phyloP scores from a whole-genome alignment of 495 filamentous ascomycete species.

The Tuber microsphaerosporum region DNA sequence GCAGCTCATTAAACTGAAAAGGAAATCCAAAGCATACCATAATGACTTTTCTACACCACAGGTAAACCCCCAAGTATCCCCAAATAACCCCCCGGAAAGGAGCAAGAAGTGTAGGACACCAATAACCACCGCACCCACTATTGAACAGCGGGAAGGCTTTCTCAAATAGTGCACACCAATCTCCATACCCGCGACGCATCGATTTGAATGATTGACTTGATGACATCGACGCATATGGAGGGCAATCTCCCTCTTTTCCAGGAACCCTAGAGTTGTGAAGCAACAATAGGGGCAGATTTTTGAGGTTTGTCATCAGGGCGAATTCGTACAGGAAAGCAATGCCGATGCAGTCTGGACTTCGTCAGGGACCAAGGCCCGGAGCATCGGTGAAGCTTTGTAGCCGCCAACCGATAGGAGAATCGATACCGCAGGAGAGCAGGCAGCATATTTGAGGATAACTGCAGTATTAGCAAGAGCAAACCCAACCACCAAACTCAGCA shows the following conservation, averaged over 20 bases:
- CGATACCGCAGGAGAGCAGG: background rate
- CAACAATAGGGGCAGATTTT: slow-evolving; percentile 38
- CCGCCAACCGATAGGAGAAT: background rate
- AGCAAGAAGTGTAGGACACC: slow-evolving; percentile 26
- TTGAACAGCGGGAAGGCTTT: slow-evolving; percentile 27
- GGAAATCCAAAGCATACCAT: background rate
- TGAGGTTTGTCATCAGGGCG: slow-evolving; percentile 25
- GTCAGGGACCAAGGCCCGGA: slow-evolving; percentile 31
- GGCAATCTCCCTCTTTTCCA: slow-evolving; percentile 37
- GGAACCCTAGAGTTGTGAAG: slow-evolving; percentile 36
- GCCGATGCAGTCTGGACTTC: slow-evolving; percentile 33
- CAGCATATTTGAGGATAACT: background rate
- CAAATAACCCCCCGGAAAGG: slow-evolving; percentile 7
- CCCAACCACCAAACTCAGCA: background rate
- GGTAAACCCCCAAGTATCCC: slow-evolving; percentile 10
- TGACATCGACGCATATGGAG: slow-evolving; percentile 25
- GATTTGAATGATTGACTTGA: slow-evolving; percentile 37
- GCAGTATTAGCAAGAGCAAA: background rate
- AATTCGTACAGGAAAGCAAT: slow-evolving; percentile 6
- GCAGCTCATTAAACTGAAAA: background rate
- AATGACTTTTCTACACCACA: background rate
- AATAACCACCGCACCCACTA: slow-evolving; percentile 37
- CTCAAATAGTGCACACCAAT: slow-evolving; percentile 36
- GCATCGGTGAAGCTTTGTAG: slow-evolving; percentile 20
- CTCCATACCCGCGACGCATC: slow-evolving; percentile 31